phyloP scores from a whole-genome alignment of 2,329 filamentous ascomycete species.

The Fusarium hostae region DNA sequence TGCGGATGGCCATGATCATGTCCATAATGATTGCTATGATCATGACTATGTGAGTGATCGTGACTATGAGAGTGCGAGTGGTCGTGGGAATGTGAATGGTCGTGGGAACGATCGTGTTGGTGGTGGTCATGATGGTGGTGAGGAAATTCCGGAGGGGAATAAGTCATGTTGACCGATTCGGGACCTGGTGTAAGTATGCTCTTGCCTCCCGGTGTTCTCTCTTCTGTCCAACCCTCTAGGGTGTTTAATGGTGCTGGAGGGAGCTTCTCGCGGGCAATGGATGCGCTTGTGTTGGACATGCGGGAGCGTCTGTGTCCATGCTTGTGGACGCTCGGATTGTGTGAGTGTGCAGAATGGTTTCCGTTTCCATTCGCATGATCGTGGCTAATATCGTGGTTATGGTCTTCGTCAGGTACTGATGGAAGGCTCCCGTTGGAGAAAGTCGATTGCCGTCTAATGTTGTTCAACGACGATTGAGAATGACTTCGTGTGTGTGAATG shows the following conservation, averaged over 20 bases:
- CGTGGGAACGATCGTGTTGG: slow-evolving; percentile 41
- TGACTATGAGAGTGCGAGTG: slow-evolving; percentile 32
- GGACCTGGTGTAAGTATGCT: slow-evolving; percentile 52
- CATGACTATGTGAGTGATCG: slow-evolving; percentile 24
- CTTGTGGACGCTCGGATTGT: slow-evolving; percentile 41
- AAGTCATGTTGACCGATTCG: slow-evolving; percentile 44
- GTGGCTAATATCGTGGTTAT: slow-evolving; percentile 45
- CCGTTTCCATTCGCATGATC: slow-evolving; percentile 33
- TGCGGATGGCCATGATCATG: slow-evolving; percentile 48
- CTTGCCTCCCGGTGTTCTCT: slow-evolving; percentile 55
- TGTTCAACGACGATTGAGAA: slow-evolving; percentile 54
- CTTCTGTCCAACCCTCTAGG: slow-evolving; percentile 55
- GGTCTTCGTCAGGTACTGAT: slow-evolving; percentile 48
- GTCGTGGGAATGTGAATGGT: slow-evolving; percentile 44
- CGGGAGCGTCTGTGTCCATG: slow-evolving; percentile 48
- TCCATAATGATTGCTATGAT: slow-evolving; percentile 38
- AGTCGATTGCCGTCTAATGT: slow-evolving; percentile 48
- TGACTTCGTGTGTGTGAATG: slow-evolving; percentile 55
- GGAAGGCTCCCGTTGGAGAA: slow-evolving; percentile 49
- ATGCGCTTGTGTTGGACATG: slow-evolving; percentile 45
- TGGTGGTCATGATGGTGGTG: slow-evolving; percentile 45
- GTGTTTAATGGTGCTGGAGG: slow-evolving; percentile 49
- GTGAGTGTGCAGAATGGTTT: slow-evolving; percentile 41
- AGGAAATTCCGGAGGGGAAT: slow-evolving; percentile 46
- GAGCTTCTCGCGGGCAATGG: slow-evolving; percentile 47